Evolutionary conservation across 2,329 filamentous ascomycete species (phyloP).

Genomic region (Ceratocystiopsis sp.): DNA sequence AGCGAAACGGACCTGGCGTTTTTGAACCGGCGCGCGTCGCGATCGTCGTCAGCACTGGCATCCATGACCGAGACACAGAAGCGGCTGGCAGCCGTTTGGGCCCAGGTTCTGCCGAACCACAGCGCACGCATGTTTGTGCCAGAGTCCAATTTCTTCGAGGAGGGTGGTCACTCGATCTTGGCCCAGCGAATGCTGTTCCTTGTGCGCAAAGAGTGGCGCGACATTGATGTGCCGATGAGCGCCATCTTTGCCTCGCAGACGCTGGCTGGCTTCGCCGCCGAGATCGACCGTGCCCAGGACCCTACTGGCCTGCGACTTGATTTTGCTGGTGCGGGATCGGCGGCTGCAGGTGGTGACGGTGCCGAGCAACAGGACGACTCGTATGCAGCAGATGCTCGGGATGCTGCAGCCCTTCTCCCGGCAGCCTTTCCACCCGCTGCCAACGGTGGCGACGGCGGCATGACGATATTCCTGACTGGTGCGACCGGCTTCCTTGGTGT

Average conservation of each 20-base stretch:
- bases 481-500: constrained; percentile 81
- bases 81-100: constrained; percentile 56
- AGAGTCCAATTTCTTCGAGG: constrained; percentile 55
- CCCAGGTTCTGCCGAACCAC: constrained; percentile 47
- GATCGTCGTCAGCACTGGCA: constrained; percentile 9
- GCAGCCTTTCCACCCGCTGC: constrained; percentile 9
- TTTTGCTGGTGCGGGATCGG: too few relatives aligned
- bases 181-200: constrained; percentile 67
- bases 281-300: constrained; percentile 22
- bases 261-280: constrained; percentile 26
- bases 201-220: constrained; percentile 26
- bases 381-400: constrained; percentile 6
- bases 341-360: background rate
- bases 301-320: constrained; percentile 9
- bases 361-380: constrained; percentile 7
- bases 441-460: constrained; percentile 5
- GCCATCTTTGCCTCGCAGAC: constrained; percentile 50
- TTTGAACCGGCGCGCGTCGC: constrained; percentile 9
- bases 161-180: constrained; percentile 65
- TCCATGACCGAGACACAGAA: constrained; percentile 38
- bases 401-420: constrained; percentile 8
- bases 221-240: constrained; percentile 45
- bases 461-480: constrained; percentile 67
- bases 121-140: constrained; percentile 32
- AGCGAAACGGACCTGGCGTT: constrained; percentile 24